Conservation (phyloP, 805 yeast species). For the Candida tibetensis region DNA sequence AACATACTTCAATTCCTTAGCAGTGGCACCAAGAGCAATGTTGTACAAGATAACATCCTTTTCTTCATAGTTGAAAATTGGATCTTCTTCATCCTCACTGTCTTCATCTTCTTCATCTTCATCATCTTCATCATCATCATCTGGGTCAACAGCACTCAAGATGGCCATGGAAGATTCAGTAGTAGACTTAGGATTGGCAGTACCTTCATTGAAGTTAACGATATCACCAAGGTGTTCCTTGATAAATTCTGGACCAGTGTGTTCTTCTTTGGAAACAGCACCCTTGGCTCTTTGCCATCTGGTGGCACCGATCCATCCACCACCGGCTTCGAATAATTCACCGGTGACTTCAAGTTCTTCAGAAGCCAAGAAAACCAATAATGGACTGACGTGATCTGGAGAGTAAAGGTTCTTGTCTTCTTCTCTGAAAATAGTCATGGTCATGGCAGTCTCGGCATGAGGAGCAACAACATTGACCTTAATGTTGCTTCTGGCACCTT, state of each 20-base stretch:
- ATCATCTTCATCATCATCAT: constrained; percentile 44
- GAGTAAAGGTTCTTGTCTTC: constrained; percentile 80
- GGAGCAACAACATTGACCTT: constrained; percentile 87
- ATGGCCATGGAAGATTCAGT: constrained; percentile 81
- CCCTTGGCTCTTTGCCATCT: constrained; percentile 95
- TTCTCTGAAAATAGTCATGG: constrained; percentile 77
- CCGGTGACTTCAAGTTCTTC: constrained; percentile 74
- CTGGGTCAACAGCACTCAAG: constrained; percentile 56
- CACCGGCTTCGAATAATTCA: constrained; percentile 87
- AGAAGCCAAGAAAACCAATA: constrained; percentile 74
- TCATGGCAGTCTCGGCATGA: constrained; percentile 98
- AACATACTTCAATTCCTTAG: constrained; percentile 70
- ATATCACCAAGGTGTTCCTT: constrained; percentile 65
- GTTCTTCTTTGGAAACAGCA: constrained; percentile 55
- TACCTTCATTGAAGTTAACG: constrained; percentile 55
- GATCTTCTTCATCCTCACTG: constrained; percentile 37
- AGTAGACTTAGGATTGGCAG: constrained; percentile 57
- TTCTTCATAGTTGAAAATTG: constrained; percentile 56
- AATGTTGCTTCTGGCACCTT: constrained; percentile 79
- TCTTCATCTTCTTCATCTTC: constrained; percentile 39
- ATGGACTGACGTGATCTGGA: constrained; percentile 88
- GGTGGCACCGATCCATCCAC: constrained; percentile 94
- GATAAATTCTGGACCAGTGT: constrained; percentile 65
- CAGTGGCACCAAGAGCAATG: constrained; percentile 82
- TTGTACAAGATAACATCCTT: constrained; percentile 81